Base-by-base conservation (phyloP, 495 filamentous ascomycete species). In the Venustampulla echinocandica region DNA sequence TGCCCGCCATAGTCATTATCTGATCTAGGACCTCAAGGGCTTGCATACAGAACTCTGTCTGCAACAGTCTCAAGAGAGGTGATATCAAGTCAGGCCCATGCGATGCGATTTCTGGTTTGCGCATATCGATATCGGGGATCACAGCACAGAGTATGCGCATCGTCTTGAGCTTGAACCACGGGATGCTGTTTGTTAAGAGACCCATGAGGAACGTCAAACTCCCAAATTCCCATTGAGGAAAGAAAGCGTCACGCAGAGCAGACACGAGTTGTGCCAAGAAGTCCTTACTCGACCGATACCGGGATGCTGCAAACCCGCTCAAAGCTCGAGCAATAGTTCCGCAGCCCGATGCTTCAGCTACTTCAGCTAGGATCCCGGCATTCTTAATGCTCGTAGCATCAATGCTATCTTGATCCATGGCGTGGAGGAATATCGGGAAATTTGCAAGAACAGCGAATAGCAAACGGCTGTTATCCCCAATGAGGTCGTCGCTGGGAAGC, bases 21-120 rank as follows among this genome's bases (percentile, higher is more conserved):
- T 93, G 82, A 61, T 97, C 92, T 43, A 99, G 68, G 10, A 97
- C 88, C 42, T 86, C 80, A 11, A 99, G 64, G 14, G 92, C 90
- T 59, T 92, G 85, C 51, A 87, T 84, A 61, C 89, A 95, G 53
- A 89, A 88, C 46, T 95, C 86, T 0, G 92, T 95, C 59, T 95
- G 89, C 18, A 99, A 65, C 32, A 99, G 75, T 33, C 90, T 79
- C 42, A 99, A 70, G 4, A 99, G 73, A 1, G 92, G 92, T 2
- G 92, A 95, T 35, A 97, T 95, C 38, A 99, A 69, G 66, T 99
- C 93, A 3, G 92, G 89, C 0, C 93, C 93, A 61, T 95, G 87
- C 40, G 76, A 79, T 11, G 89, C 83, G 55, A 99, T 88, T 54
- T 95, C 90, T 0, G 80, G 77, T 52, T 90, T 87, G 23, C 81